phyloP scores from a whole-genome alignment of 306 rosid species.

The Echinosophora koreensis region DNA sequence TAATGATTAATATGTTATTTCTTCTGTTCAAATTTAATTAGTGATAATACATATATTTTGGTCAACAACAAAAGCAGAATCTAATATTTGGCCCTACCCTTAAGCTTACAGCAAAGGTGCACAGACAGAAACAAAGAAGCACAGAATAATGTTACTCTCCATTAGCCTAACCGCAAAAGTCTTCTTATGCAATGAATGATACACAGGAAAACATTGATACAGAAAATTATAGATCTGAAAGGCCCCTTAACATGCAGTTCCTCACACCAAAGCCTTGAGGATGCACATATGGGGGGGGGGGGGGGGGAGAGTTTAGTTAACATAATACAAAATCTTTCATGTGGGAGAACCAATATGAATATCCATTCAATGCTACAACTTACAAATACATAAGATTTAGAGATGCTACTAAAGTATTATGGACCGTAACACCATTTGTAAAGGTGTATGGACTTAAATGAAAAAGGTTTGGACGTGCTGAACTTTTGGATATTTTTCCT shows the following conservation, averaged over 20 bases:
- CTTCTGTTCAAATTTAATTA: conserved; percentile 7
- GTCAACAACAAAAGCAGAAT: conserved; percentile 19
- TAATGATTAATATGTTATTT: conserved; percentile 30
- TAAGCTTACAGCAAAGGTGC: conserved; percentile 18
- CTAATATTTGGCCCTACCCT: conserved; percentile 21
- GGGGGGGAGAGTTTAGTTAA: background rate
- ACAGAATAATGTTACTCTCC: conserved; percentile 24
- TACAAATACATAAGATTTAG: conserved; percentile 7
- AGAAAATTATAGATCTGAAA: conserved; percentile 18
- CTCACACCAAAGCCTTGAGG: background rate
- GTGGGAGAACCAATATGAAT: conserved; percentile 26
- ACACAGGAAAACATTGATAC: background rate
- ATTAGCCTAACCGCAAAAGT: background rate
- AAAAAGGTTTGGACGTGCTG: too few species aligned
- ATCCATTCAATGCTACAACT: conserved; percentile 49
- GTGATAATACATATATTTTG: background rate
- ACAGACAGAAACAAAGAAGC: conserved; percentile 4
- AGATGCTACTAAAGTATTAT: conserved; percentile 32
- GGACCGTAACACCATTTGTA: conserved; percentile 33
- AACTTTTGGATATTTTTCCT: too few species aligned
- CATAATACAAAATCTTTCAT: conserved; percentile 23
- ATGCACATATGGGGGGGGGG: background rate
- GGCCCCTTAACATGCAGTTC: conserved; percentile 1
- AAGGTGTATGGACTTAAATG: background rate
- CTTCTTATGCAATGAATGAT: conserved; percentile 30